Percentiles rank a stretch among this genome's conserved stretches.
phyloP scores from a whole-genome alignment of 805 yeast genomes.

The Myxozyma neglecta region DNA sequence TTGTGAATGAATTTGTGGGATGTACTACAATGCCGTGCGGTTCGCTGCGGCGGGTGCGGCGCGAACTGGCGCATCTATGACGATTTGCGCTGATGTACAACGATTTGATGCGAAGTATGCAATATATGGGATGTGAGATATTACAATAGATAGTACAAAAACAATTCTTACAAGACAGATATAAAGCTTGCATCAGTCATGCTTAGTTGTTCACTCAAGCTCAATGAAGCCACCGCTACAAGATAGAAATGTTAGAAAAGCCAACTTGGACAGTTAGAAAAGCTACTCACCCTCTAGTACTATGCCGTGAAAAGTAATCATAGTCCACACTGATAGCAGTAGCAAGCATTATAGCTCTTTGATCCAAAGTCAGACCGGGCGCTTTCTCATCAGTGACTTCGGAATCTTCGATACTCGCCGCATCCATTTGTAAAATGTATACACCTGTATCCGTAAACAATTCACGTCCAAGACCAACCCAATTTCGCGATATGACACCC shows the following conservation, averaged over 20 bases:
- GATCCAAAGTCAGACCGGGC: conserved; percentile 61
- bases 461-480: conserved; percentile 94
- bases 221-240: conserved; percentile 10
- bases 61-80: no score
- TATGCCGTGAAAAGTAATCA: conserved; percentile 84
- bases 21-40: no score
- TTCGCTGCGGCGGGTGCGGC: no score
- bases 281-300: conserved; percentile 16
- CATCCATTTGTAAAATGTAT: conserved; percentile 81
- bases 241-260: not conserved
- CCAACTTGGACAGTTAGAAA: not conserved
- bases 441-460: conserved; percentile 93
- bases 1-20: no score
- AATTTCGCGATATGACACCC: conserved; percentile 84
- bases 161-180: not conserved
- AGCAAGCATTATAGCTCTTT: conserved; percentile 82
- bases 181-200: not conserved
- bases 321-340: conserved; percentile 91
- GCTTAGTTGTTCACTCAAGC: not conserved
- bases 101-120: no score
- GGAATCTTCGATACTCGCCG: conserved; percentile 49
- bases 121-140: no score
- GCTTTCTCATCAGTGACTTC: conserved; percentile 38
- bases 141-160: no score
- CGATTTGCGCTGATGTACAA: no score